These are phyloP conservation scores for Zygoascus sp. DNA, from an alignment of 1,139 yeast species.

Conservation along the genomic window DNA sequence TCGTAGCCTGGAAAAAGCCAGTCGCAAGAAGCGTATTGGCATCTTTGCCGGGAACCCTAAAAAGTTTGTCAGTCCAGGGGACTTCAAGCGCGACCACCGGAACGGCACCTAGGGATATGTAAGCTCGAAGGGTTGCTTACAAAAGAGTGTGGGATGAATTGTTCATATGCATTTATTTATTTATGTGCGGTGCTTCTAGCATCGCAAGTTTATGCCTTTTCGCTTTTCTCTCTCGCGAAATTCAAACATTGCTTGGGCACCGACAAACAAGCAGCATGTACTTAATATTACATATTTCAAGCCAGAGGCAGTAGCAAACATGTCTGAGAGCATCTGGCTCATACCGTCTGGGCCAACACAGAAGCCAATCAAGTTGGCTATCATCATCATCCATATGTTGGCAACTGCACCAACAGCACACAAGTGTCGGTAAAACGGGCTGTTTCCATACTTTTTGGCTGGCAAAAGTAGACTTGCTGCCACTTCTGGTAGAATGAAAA, in stretches of 20 bases:
- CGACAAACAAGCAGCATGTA: conserved; percentile 68
- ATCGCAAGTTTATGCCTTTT: conserved; percentile 74
- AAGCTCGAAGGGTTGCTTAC: too few species aligned
- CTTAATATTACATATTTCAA: conserved; percentile 58
- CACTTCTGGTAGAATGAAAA: conserved; percentile 86
- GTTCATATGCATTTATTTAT: neutral
- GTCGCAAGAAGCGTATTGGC: conserved; percentile 57
- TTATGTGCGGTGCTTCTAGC: conserved; percentile 40
- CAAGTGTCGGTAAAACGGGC: conserved; percentile 73
- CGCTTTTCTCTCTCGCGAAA: conserved; percentile 80
- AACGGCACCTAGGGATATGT: neutral
- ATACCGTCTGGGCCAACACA: conserved; percentile 91
- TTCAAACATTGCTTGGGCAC: conserved; percentile 92
- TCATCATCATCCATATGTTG: conserved; percentile 98
- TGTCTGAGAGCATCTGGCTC: conserved; percentile 54
- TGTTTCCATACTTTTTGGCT: conserved; percentile 30
- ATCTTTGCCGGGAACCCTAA: conserved; percentile 56
- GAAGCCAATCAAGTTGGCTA: conserved; percentile 91
- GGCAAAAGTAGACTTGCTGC: conserved; percentile 48
- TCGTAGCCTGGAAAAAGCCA: conserved; percentile 52
- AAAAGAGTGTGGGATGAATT: neutral
- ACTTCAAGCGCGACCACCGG: conserved; percentile 49
- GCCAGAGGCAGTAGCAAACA: conserved; percentile 69
- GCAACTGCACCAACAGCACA: conserved; percentile 85
- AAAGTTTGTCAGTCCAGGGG: conserved; percentile 70